Base-by-base conservation (phyloP, 495 filamentous ascomycete species). In the Penicillium argentinense region DNA sequence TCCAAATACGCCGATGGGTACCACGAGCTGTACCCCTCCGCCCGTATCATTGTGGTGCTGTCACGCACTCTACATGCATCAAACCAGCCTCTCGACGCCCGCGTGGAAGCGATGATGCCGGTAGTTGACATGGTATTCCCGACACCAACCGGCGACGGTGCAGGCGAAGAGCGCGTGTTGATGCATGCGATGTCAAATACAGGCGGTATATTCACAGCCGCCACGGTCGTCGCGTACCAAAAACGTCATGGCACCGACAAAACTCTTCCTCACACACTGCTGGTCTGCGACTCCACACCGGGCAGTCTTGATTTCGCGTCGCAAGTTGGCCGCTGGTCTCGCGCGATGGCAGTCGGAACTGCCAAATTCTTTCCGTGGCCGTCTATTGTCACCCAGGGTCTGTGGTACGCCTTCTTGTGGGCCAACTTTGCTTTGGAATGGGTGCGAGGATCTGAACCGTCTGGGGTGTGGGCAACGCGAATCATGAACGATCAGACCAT, bases 1-100 rank as follows among this genome's bases (percentile, higher is more conserved):
- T 47, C 63, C 48, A 82, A 82, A 51, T 82, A 80, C 45, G 64
- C 69, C 18, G 72, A 74, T 16, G 78, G 78, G 9, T 82, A 70
- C 54, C 60, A 66, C 21, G 58, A 64, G n/a, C 68, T 80, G 8
- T 80, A 64, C 45, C 78, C 78, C 0, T 48, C 49, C 6, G 57
- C 74, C 9, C 59, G 67, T 2, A 67, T 76, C 33, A 47, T 81
- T 9, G 70, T 77, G 17, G 66, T 78, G 29, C 65, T 79, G 45
- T 74, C 69, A 8, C 62, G 68, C 24, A 80, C 74, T 19, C 58
- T 76, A 9, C 64, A 67, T 4, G 72, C 75, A 9, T 59, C 69
- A 9, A 71, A 64, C 39, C 59, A 70, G 16, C 65, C 54, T 21
- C 66, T 77, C 13, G 62, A 68, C 8, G 53, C 64, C 22, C 66